phyloP scores from a whole-genome alignment of 768 basidiomycete genomes.

The Lentinus brumalis region DNA sequence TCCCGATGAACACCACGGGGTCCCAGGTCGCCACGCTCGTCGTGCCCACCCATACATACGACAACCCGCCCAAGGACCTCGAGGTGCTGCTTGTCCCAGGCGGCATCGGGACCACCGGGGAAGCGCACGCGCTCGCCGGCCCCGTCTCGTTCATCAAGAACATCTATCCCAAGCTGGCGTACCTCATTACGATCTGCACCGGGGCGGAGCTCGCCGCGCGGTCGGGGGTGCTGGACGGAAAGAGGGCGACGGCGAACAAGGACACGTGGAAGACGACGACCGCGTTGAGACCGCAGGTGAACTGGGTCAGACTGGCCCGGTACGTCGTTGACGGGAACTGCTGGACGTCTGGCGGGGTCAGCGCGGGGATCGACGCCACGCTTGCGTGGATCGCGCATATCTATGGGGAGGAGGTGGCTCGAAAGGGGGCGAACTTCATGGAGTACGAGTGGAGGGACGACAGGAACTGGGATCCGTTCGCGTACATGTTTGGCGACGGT shows the following conservation, averaged over 20 bases:
- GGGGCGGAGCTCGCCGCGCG: conserved; percentile 36
- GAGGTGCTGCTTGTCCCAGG: neutral
- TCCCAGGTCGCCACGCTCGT: neutral
- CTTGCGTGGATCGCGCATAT: neutral
- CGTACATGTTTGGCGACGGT: neutral
- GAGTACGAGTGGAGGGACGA: conserved; percentile 1
- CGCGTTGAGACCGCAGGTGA: neutral
- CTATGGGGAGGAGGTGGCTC: neutral
- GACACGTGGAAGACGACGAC: conserved; percentile 23
- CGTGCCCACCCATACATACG: neutral
- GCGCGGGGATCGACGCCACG: conserved; percentile 28
- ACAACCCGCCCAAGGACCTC: neutral
- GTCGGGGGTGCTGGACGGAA: conserved; percentile 37
- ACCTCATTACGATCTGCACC: conserved; percentile 39
- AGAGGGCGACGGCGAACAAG: conserved; percentile 42
- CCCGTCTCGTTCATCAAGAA: neutral
- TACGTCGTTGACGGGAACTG: conserved; percentile 42
- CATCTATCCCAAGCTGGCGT: conserved; percentile 19
- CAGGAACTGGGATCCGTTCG: neutral
- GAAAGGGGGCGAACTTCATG: neutral
- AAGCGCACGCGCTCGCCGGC: neutral
- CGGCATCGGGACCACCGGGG: neutral
- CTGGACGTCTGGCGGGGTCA: conserved; percentile 42
- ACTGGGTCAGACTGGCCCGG: conserved; percentile 40
- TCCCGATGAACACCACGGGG: neutral